Conservation (phyloP, 768 basidiomycete genomes). For the Lentinula sp. region DNA sequence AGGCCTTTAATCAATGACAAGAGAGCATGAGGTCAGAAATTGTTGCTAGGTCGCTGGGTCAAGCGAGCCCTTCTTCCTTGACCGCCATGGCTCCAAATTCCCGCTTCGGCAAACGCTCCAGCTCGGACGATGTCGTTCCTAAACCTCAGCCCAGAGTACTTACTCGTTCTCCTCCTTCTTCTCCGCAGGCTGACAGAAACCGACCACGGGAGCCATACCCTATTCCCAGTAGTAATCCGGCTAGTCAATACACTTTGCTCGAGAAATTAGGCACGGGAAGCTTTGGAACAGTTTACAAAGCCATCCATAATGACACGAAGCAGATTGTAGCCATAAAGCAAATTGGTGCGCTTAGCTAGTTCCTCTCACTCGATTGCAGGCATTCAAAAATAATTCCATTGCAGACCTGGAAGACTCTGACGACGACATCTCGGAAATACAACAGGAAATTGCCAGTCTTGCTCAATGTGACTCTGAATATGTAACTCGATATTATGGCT, state of each 20-base stretch:
- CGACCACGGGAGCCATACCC: constrained; percentile 56
- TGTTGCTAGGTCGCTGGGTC: constrained; percentile 1
- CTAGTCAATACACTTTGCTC: constrained; percentile 85
- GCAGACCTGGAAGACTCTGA: constrained; percentile 95
- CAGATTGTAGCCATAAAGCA: constrained; percentile 98
- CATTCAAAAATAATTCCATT: not conserved
- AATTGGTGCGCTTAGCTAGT: constrained; percentile 59
- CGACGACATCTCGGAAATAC: constrained; percentile 98
- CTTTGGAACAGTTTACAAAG: constrained; percentile 97
- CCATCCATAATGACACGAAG: constrained; percentile 88
- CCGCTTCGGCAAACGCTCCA: constrained; percentile 36
- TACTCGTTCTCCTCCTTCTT: constrained; percentile 39
- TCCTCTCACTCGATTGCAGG: constrained; percentile 9
- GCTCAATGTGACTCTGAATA: constrained; percentile 96
- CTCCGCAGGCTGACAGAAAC: constrained; percentile 37
- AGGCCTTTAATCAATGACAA: not conserved
- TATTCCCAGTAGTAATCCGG: constrained; percentile 72
- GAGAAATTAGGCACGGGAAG: constrained; percentile 97
- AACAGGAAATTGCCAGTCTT: constrained; percentile 95
- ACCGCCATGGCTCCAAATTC: constrained; percentile 42
- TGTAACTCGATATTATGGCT: constrained; percentile 94
- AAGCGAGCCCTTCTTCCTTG: constrained; percentile 9
- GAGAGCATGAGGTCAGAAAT: constrained; percentile 17
- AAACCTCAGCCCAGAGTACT: constrained; percentile 31
- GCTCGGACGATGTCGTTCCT: constrained; percentile 28